Evolutionary conservation across 2,329 filamentous ascomycete genomes (phyloP), one percentile per base, ranked within the genome.

Genomic region (Aspergillus fumigatiaffinis): DNA sequence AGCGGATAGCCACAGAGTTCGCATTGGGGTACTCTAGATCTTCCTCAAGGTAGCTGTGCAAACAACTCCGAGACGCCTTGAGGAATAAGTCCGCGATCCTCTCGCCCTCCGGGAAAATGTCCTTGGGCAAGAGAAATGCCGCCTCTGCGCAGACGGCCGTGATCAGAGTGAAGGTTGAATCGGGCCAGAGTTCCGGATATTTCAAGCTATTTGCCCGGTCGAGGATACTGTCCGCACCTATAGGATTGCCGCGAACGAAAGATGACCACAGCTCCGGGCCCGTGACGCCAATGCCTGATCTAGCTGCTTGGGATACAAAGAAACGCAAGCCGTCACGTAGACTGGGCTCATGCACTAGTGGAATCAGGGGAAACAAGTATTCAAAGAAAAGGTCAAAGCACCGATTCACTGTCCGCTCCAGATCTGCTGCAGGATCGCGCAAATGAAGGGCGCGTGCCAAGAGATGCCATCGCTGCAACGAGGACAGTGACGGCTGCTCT

Each of bases 101-200:
- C 50, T 76, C 73, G 44, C 73, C 75, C 38, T 74, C 67, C 7
- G 76, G 71, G 50, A 78, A 78, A 4, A 78, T 57, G 29, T 77
- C 66, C 10, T 70, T 72, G 0, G 76, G 76, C 0, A 78, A 59
- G 25, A 78, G 58, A 52, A 77, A 78, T 1, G 73, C 74, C 0
- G 75, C 71, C 47, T 78, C 73, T 1, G 77, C 76, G 12, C 76
- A 78, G 1, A 78, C 71, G n/a, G 77, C 77, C 0, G 76, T 78
- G 48, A 79, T 71, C 14, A 79, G 59, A 0, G 76, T 76, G 49
- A 78, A 78, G 0, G 71, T 69, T 2, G 75, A 68, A 51, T 78
- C 74, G 0, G 69, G 69, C 71, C 73, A 75, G 7, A 65, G 62
- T 32, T 71, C 69, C 48, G 58, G 57, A 26, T 59, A 56, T 67